phyloP scores from a whole-genome alignment of 495 filamentous ascomycete genomes.

The Amniculicola lignicola region DNA sequence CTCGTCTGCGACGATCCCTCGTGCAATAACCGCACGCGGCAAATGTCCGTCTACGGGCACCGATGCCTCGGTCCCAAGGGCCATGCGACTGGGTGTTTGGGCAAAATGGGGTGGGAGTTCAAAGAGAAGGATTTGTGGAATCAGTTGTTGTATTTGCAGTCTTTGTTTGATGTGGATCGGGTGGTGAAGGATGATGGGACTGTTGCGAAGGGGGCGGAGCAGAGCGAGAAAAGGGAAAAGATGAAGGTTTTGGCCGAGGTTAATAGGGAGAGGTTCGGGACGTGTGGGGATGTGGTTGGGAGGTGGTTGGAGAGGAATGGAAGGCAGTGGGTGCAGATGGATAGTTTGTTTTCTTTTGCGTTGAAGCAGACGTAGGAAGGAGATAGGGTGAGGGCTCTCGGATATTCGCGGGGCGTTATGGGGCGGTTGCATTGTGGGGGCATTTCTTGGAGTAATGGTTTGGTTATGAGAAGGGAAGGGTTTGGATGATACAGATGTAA shows the following conservation, averaged over 20 bases:
- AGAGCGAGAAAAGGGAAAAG: constrained; percentile 51
- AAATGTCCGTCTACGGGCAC: constrained; percentile 87
- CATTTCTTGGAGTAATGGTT: not conserved
- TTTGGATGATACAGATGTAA: no score
- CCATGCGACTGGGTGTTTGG: constrained; percentile 75
- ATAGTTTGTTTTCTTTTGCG: constrained; percentile 76
- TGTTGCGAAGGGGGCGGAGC: constrained; percentile 44
- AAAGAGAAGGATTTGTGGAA: constrained; percentile 89
- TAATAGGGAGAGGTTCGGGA: constrained; percentile 73
- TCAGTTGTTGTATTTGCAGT: constrained; percentile 83
- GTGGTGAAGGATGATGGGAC: constrained; percentile 53
- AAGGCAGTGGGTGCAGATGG: constrained; percentile 94
- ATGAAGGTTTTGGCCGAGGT: constrained; percentile 69
- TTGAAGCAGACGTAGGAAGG: constrained; percentile 22
- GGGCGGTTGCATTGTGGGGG: not conserved
- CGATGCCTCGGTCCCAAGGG: constrained; percentile 85
- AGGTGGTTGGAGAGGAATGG: constrained; percentile 91
- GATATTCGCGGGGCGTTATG: no score
- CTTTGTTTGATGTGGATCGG: constrained; percentile 87
- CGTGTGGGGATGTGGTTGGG: constrained; percentile 73
- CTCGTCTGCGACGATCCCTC: constrained; percentile 82
- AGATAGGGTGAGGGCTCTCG: no score
- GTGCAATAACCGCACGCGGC: constrained; percentile 82
- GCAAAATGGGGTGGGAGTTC: constrained; percentile 83
- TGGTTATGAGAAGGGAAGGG: no score